Evolutionary conservation across 2,329 filamentous ascomycete genomes (phyloP).

Genomic region (Thermothelomyces thermophilus): DNA sequence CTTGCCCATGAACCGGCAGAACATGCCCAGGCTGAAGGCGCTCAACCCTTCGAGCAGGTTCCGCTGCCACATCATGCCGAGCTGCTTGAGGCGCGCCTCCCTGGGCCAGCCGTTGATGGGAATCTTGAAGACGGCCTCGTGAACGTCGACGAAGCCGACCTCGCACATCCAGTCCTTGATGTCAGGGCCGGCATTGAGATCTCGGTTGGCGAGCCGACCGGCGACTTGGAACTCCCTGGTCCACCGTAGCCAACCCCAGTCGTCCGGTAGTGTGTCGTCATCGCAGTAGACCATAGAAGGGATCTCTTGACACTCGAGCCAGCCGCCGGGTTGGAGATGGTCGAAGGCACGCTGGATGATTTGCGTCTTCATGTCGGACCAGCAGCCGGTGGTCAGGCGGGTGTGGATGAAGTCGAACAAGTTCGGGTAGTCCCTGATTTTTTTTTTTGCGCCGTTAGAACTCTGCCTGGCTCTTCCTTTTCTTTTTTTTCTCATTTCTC

Average conservation of each 20-base stretch:
- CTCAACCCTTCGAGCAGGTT: conserved; percentile 28
- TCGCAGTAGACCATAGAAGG: conserved; percentile 25
- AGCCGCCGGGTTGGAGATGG: conserved; percentile 46
- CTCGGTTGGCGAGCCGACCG: conserved; percentile 18
- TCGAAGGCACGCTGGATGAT: conserved; percentile 47
- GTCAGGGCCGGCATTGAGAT: conserved; percentile 15
- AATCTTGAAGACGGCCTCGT: conserved; percentile 27
- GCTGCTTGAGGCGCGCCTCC: conserved; percentile 26
- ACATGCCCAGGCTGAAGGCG: conserved; percentile 28
- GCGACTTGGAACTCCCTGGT: conserved; percentile 19
- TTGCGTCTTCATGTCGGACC: conserved; percentile 41
- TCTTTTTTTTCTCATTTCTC: too few relatives aligned
- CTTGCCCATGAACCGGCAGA: conserved; percentile 33
- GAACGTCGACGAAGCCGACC: conserved; percentile 30
- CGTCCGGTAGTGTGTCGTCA: conserved; percentile 23
- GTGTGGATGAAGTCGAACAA: conserved; percentile 50
- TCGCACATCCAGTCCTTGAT: conserved; percentile 26
- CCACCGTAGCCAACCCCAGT: conserved; percentile 21
- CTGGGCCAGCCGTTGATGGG: conserved; percentile 32
- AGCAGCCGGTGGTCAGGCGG: conserved; percentile 44
- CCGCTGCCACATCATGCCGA: conserved; percentile 29
- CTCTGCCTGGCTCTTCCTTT: too few relatives aligned
- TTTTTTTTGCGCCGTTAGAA: too few relatives aligned
- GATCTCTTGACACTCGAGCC: conserved; percentile 49
- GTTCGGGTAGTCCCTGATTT: conserved; percentile 13